Evolutionary conservation across 192 early-diverging fungal species (phyloP), one percentile per base, ranked within the genome.

Genomic region (Gamsiella multidivaricata): DNA sequence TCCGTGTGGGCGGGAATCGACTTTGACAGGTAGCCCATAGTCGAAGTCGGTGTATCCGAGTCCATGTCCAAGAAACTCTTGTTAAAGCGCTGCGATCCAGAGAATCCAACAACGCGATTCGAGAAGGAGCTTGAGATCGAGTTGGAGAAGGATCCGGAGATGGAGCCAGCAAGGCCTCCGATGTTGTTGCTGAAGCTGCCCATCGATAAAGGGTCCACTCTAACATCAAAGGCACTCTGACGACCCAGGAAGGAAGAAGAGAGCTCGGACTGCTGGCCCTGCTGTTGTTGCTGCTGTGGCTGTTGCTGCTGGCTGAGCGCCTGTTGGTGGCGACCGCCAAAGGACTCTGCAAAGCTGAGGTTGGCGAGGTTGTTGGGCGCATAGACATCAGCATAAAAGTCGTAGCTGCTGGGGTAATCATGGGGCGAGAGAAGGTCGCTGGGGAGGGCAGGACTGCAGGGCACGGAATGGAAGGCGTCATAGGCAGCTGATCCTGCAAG

Each of bases 341-440:
- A 60, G 71, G 70, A 60, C 80, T 82, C 67, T 60, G 70, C 51
- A 84, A 89, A 56, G 70, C 70, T 49, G 72, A 79, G 52, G 62
- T 71, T 66, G 68, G 81, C 32, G 71, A 79, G 18, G 76, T 83
- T 59, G 65, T 70, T 72, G 65, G 84, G 46, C 45, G 71, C 69
- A 63, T 80, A 82, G 23, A 83, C 80, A 49, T 86, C 84, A 34
- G 82, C 76, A 58, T 83, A 85, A 64, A 83, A 81, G 66, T 86
- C 84, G 64, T 86, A 86, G 47, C 59, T 63, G 61, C 74, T 78
- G 17, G 70, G 47, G 53, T 86, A 86, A 57, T 86, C 84, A 39
- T 80, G 72, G 43, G 88, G 86, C 25, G 88, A 86, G 25, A 89
- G 62, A 15, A 89, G 59, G 57, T 89, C 86, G 52, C 84, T 86